Conservation (phyloP, 768 basidiomycete genomes). For the Pisolithus sp. region DNA sequence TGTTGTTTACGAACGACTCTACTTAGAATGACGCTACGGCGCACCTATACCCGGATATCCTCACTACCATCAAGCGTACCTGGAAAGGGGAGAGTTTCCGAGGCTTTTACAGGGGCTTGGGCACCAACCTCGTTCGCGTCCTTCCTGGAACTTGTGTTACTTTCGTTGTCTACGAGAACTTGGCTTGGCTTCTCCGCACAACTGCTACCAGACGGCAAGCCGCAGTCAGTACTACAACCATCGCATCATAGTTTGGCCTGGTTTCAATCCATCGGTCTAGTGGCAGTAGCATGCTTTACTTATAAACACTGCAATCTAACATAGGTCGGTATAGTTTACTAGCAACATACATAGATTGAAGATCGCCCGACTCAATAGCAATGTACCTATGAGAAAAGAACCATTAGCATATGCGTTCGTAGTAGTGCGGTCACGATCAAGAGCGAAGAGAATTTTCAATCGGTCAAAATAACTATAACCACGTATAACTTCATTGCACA, state of each 20-base stretch:
- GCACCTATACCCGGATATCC: constrained; percentile 77
- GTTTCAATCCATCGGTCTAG: background rate
- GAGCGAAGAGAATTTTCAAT: background rate
- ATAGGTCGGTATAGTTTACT: background rate
- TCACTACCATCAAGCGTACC: constrained; percentile 70
- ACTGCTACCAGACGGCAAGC: constrained; percentile 50
- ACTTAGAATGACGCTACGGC: constrained; percentile 58
- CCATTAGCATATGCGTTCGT: background rate
- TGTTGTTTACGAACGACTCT: background rate
- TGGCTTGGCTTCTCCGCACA: constrained; percentile 74
- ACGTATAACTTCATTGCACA: constrained; percentile 11
- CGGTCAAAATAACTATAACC: constrained; percentile 32
- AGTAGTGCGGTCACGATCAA: background rate
- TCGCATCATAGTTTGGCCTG: background rate
- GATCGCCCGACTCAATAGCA: background rate
- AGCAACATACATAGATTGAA: background rate
- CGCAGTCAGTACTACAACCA: background rate
- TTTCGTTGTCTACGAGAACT: constrained; percentile 94
- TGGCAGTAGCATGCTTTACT: background rate
- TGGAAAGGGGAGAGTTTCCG: constrained; percentile 73
- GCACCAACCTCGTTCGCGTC: constrained; percentile 89
- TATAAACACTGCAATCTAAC: background rate
- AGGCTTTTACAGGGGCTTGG: constrained; percentile 94
- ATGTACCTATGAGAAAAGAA: background rate
- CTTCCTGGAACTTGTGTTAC: constrained; percentile 97